Conservation (phyloP, 257 asterid species). For the Jacaranda copaia region DNA sequence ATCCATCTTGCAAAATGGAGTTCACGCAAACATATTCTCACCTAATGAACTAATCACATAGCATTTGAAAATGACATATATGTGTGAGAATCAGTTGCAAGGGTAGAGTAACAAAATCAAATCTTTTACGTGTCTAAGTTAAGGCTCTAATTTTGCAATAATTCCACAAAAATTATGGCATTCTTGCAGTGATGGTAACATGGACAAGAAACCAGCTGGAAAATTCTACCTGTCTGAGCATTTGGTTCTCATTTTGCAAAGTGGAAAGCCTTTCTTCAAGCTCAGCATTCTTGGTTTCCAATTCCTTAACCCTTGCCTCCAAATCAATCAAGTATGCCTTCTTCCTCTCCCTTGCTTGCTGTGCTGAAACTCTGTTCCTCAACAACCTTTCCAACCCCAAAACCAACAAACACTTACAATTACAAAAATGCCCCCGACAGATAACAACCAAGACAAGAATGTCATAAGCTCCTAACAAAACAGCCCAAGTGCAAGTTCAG, state of each 20-base stretch:
- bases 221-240: constrained; percentile 89
- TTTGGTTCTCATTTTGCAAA: constrained; percentile 94
- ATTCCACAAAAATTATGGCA: not conserved
- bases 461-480: constrained; percentile 23
- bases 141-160: not conserved
- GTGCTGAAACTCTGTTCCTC: constrained; percentile 99
- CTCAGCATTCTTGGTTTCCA: constrained; percentile 94
- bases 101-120: not conserved
- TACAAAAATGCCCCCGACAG: constrained; percentile 29
- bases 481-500: constrained; percentile 33
- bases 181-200: not conserved
- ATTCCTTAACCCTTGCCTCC: constrained; percentile 86
- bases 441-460: constrained; percentile 23
- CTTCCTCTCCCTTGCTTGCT: constrained; percentile 99
- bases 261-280: constrained; percentile 94
- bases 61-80: no score
- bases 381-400: constrained; percentile 63
- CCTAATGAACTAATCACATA: no score
- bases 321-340: constrained; percentile 89
- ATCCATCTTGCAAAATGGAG: no score
- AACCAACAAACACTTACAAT: not conserved
- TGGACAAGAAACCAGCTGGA: not conserved
- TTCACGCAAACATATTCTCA: no score
- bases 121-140: not conserved
- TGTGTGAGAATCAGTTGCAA: no score